Percentiles rank a stretch among this genome's conserved stretches.
These are phyloP conservation scores for Monosporascus cannonballus DNA, from an alignment of 2,329 filamentous ascomycete genomes.

Conservation along the genomic window DNA sequence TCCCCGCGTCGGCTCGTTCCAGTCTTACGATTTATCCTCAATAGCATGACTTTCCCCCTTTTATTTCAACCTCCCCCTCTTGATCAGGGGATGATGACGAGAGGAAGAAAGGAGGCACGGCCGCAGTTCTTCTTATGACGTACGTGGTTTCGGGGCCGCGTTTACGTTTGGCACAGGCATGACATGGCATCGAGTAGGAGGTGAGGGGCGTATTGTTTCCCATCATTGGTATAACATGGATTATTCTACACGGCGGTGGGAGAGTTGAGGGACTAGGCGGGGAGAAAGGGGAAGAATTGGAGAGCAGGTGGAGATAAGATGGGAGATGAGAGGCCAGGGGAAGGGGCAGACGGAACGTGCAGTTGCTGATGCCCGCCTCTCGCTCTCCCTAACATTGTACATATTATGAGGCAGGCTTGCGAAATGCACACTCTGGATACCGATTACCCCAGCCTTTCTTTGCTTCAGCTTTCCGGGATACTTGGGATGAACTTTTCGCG, in stretches of 20 bases:
- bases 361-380: not conserved
- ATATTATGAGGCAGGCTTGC: not conserved
- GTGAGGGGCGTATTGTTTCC: not conserved
- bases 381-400: not conserved
- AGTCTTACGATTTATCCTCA: not conserved
- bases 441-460: not conserved
- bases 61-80: too few relatives aligned
- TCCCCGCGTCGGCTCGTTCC: conserved; percentile 5
- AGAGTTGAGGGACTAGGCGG: not conserved
- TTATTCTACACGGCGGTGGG: not conserved
- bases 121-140: not conserved
- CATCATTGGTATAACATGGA: not conserved
- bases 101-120: not conserved
- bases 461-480: not conserved
- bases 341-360: too few relatives aligned
- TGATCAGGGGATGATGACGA: too few relatives aligned
- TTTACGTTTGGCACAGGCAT: not conserved
- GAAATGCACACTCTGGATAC: not conserved
- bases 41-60: not conserved
- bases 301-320: not conserved
- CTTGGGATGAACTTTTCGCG: not conserved
- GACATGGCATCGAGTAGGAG: too few relatives aligned
- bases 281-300: not conserved
- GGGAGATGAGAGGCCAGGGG: not conserved
- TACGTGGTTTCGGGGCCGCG: not conserved